Evolutionary conservation across 73 alveolate genomes (phyloP).

Genomic region (Tetrahymena elliotti): DNA sequence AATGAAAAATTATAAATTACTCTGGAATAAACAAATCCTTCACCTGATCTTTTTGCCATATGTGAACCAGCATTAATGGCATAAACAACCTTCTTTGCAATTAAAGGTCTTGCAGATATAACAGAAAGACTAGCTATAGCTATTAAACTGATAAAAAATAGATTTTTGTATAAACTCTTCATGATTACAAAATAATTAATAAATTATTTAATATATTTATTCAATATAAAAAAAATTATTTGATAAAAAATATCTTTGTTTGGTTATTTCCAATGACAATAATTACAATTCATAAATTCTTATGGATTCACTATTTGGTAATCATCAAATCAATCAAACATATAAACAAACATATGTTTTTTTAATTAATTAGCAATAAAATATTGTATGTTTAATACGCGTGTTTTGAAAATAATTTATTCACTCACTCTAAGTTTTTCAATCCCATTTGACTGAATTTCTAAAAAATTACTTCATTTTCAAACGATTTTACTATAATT

Average conservation of each 20-base stretch:
- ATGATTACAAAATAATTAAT: too few relatives aligned
- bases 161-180: not conserved
- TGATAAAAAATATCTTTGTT: not conserved
- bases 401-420: not conserved
- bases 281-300: too few relatives aligned
- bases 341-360: too few relatives aligned
- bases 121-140: not conserved
- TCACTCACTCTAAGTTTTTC: not conserved
- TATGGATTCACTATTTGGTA: too few relatives aligned
- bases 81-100: slow-evolving; percentile 39
- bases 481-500: not conserved
- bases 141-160: not conserved
- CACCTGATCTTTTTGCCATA: slow-evolving; percentile 1
- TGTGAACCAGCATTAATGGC: slow-evolving; percentile 56
- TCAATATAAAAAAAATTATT: not conserved
- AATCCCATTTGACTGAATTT: not conserved
- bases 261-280: not conserved
- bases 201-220: not conserved
- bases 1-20: not conserved
- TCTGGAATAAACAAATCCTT: slow-evolving; percentile 24
- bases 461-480: too few relatives aligned
- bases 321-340: too few relatives aligned
- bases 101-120: slow-evolving; percentile 6
- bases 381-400: not conserved
- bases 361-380: too few relatives aligned